Percentiles rank a stretch among this genome's conserved stretches.
Conservation (phyloP, 768 basidiomycete species). For the Tulasnella calospora region DNA sequence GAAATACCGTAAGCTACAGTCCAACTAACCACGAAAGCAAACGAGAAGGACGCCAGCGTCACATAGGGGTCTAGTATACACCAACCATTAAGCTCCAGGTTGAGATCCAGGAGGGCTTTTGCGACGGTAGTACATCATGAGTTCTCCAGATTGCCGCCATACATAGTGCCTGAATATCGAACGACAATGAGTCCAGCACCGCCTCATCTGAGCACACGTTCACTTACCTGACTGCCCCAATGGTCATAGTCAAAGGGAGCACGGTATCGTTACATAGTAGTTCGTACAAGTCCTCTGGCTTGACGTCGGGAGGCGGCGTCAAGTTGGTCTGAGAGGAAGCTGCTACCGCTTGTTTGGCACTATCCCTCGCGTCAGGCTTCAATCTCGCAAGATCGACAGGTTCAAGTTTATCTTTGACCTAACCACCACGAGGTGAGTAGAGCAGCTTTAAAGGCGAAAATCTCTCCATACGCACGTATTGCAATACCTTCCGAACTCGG, state of each 20-base stretch:
- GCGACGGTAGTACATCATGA: constrained; percentile 71
- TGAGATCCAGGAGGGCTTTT: constrained; percentile 25
- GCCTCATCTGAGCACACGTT: not conserved
- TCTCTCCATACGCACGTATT: constrained; percentile 51
- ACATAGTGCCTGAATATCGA: constrained; percentile 59
- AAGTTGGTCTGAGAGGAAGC: not conserved
- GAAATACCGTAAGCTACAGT: not conserved
- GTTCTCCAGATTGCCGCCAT: constrained; percentile 70
- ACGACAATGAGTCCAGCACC: not conserved
- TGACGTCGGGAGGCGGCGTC: constrained; percentile 20
- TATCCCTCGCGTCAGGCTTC: not conserved
- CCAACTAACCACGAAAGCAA: not conserved
- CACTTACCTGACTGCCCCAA: constrained; percentile 66
- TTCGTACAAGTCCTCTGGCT: constrained; percentile 72
- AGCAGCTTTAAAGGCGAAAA: constrained; percentile 32
- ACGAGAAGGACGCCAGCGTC: not conserved
- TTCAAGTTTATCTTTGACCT: constrained; percentile 24
- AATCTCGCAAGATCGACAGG: constrained; percentile 5
- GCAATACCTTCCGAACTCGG: constrained; percentile 74
- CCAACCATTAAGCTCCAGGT: not conserved
- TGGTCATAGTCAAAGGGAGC: constrained; percentile 79
- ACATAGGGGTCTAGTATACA: not conserved
- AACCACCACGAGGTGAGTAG: not conserved
- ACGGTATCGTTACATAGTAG: constrained; percentile 82
- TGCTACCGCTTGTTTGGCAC: not conserved